A percentile compares a stretch with the other conserved stretches of the same genome.
These are phyloP conservation scores for Crucibulum laeve DNA, from an alignment of 768 basidiomycete species.

Conservation along the genomic window DNA sequence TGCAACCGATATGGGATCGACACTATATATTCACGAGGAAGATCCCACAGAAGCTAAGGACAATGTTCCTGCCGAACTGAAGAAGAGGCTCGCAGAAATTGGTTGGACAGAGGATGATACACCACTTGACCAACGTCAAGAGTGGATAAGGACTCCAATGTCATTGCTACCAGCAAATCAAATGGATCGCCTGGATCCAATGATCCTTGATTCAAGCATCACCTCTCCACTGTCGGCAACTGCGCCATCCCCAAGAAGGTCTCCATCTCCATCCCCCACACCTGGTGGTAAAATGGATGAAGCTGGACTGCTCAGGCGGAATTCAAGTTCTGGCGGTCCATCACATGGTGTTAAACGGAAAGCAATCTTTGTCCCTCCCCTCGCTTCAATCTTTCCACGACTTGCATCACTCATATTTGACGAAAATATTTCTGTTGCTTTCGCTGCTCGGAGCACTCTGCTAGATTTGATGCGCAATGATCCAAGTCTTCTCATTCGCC, in stretches of 20 bases:
- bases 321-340: conserved; percentile 48
- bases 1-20: conserved; percentile 71
- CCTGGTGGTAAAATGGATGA: conserved; percentile 21
- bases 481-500: conserved; percentile 59
- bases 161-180: conserved; percentile 57
- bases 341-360: conserved; percentile 48
- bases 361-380: conserved; percentile 61
- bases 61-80: conserved; percentile 59
- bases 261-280: conserved; percentile 12
- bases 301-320: conserved; percentile 44
- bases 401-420: conserved; percentile 53
- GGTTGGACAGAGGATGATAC: conserved; percentile 68
- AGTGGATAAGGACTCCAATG: conserved; percentile 62
- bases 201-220: conserved; percentile 12
- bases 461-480: conserved; percentile 74
- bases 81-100: conserved; percentile 64
- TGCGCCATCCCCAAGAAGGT: conserved; percentile 25
- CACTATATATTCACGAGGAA: conserved; percentile 50
- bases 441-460: conserved; percentile 50
- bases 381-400: conserved; percentile 50
- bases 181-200: conserved; percentile 44
- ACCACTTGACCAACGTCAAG: conserved; percentile 48
- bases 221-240: conserved; percentile 23
- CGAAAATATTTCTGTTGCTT: conserved; percentile 47
- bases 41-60: conserved; percentile 45